These are phyloP conservation scores for Pouteria glomerata DNA, from an alignment of 148 eudicot genomes.

Conservation along the genomic window DNA sequence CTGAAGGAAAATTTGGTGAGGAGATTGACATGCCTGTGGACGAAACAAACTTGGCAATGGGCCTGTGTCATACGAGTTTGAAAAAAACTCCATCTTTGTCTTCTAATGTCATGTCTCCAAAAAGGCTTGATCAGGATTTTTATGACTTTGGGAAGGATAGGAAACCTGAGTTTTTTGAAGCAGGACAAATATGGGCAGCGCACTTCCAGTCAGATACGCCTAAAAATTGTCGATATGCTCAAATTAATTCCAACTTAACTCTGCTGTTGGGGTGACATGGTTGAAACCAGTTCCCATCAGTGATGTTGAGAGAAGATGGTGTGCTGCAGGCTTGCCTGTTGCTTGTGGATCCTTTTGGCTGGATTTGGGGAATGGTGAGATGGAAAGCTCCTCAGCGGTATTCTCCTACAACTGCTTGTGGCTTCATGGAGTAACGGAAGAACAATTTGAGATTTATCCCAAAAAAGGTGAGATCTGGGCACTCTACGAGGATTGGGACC, in stretches of 20 bases:
- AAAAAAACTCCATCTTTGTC: neutral
- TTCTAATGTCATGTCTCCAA: neutral
- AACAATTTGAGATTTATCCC: conserved; percentile 46
- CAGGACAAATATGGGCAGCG: conserved; percentile 59
- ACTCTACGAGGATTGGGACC: conserved; percentile 44
- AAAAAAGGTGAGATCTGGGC: conserved; percentile 66
- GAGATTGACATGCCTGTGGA: conserved; percentile 14
- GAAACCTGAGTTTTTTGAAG: conserved; percentile 27
- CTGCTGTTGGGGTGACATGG: conserved; percentile 36
- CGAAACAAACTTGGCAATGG: neutral
- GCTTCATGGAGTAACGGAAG: conserved; percentile 25
- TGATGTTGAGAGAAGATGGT: conserved; percentile 47
- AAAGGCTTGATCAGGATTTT: conserved; percentile 22
- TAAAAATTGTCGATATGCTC: conserved; percentile 38
- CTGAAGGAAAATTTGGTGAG: conserved; percentile 22
- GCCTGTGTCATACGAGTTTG: neutral
- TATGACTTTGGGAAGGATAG: conserved; percentile 28
- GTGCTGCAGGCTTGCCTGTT: conserved; percentile 49
- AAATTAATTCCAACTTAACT: conserved; percentile 20
- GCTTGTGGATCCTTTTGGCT: conserved; percentile 52
- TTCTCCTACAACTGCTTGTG: conserved; percentile 27
- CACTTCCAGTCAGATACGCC: conserved; percentile 30
- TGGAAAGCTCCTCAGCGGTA: neutral
- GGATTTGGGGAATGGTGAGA: conserved; percentile 17
- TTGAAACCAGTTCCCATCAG: conserved; percentile 44